Conservation (phyloP, 176 grass and related monocot species). For the Carex littledalei region DNA sequence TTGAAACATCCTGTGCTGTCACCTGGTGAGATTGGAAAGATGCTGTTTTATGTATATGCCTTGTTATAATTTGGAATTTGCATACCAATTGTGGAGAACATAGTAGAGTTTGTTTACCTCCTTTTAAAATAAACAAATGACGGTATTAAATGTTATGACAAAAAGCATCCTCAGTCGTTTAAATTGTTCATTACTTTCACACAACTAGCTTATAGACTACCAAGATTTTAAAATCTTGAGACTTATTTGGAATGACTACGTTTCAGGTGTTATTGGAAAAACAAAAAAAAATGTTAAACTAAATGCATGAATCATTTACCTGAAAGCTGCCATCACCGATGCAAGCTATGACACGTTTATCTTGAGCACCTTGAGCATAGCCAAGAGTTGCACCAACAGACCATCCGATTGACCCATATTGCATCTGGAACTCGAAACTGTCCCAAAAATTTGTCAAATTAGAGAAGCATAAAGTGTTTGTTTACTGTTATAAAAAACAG, state of each 20-base stretch:
- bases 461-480: not conserved
- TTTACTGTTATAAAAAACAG: not conserved
- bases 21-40: constrained; percentile 19
- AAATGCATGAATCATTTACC: constrained; percentile 19
- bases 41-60: not conserved
- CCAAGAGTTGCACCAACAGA: constrained; percentile 63
- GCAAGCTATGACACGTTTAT: constrained; percentile 59
- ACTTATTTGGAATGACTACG: not conserved
- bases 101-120: not conserved
- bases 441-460: not conserved
- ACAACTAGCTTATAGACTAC: not conserved
- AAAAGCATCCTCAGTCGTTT: not conserved
- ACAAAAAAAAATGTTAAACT: not conserved
- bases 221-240: not conserved
- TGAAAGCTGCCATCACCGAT: constrained; percentile 68
- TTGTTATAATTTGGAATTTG: not conserved
- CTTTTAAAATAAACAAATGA: not conserved
- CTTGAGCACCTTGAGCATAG: constrained; percentile 53
- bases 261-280: not conserved
- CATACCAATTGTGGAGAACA: not conserved
- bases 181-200: not conserved
- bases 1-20: constrained; percentile 60
- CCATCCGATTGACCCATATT: constrained; percentile 69
- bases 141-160: not conserved
- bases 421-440: constrained; percentile 71